Evolutionary conservation across 2,329 filamentous ascomycete species (phyloP).

Genomic region (Teratosphaeria pseudoeucalypti): DNA sequence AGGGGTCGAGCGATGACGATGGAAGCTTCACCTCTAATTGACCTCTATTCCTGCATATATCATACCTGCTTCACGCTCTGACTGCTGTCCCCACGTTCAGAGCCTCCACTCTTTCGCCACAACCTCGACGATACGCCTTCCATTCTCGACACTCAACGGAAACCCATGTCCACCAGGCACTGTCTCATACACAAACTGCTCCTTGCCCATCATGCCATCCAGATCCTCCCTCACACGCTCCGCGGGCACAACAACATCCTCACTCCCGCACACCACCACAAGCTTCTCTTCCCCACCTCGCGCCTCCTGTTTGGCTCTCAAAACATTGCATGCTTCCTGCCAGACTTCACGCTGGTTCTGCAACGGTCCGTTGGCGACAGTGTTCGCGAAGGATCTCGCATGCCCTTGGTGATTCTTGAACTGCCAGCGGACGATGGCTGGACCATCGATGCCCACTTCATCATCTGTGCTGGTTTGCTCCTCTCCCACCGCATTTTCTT

Average conservation of each 20-base stretch:
- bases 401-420: constrained; percentile 12
- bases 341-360: constrained; percentile 10
- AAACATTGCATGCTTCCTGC: constrained; percentile 5
- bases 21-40: background rate
- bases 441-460: background rate
- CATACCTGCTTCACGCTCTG: background rate
- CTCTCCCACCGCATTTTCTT: background rate
- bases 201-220: constrained; percentile 1
- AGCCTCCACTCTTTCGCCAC: constrained; percentile 2
- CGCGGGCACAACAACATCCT: constrained; percentile 2
- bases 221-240: constrained; percentile 3
- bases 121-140: background rate
- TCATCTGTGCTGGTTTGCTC: background rate
- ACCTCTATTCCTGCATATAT: background rate
- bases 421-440: constrained; percentile 11
- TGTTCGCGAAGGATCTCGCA: constrained; percentile 8
- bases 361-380: constrained; percentile 9
- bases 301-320: constrained; percentile 1
- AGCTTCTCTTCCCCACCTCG: background rate
- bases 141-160: background rate
- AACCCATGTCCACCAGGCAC: constrained; percentile 5
- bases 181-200: background rate
- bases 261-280: constrained; percentile 2
- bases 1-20: background rate
- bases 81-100: background rate